These are phyloP conservation scores for Arthrobotrys conoides DNA, from an alignment of 2,329 filamentous ascomycete genomes.

Conservation along the genomic window DNA sequence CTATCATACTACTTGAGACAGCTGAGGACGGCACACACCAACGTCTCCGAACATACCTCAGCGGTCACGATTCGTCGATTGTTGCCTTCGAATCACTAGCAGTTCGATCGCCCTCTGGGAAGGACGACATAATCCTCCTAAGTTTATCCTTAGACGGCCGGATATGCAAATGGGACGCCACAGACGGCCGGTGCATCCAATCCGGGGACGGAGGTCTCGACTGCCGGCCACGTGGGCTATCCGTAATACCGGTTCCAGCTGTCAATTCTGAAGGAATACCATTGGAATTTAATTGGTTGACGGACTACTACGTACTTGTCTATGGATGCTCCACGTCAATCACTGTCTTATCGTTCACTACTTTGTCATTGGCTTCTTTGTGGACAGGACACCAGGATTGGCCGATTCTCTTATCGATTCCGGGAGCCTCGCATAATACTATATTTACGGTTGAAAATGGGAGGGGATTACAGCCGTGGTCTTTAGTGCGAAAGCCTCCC, in stretches of 20 bases:
- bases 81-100: conserved; percentile 60
- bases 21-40: conserved; percentile 26
- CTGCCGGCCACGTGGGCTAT: conserved; percentile 60
- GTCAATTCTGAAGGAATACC: conserved; percentile 41
- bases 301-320: conserved; percentile 61
- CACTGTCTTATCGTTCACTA: conserved; percentile 62
- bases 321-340: conserved; percentile 63
- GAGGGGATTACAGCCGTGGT: conserved; percentile 62
- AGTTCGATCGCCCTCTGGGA: conserved; percentile 44
- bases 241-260: conserved; percentile 45
- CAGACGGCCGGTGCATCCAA: conserved; percentile 62
- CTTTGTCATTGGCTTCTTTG: conserved; percentile 60
- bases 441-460: conserved; percentile 60
- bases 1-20: conserved; percentile 41
- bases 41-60: conserved; percentile 60
- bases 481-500: conserved; percentile 51
- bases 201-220: conserved; percentile 49
- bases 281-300: conserved; percentile 57
- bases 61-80: conserved; percentile 61
- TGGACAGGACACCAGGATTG: conserved; percentile 63
- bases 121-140: conserved; percentile 60
- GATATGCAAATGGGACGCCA: conserved; percentile 62
- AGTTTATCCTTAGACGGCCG: conserved; percentile 60
- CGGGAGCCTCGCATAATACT: conserved; percentile 55
- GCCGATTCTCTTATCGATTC: conserved; percentile 61